phyloP scores from a whole-genome alignment of 2,329 filamentous ascomycete genomes.

The Pseudocercospora fijiensis region DNA sequence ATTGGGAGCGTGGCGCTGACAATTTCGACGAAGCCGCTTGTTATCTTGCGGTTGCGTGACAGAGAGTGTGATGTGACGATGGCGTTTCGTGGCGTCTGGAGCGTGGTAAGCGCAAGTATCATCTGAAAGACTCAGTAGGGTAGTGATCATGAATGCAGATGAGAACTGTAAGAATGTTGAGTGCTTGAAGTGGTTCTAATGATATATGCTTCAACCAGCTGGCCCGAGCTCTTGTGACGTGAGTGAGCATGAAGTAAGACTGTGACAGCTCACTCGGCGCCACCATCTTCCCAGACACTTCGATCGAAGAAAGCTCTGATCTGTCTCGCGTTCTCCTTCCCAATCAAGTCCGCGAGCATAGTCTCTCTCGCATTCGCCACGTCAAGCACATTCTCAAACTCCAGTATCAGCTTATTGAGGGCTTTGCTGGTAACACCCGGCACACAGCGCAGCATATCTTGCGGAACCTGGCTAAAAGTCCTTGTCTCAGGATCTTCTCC shows the following conservation, averaged over 20 bases:
- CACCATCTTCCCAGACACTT: conserved; percentile 54
- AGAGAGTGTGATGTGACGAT: too few relatives aligned
- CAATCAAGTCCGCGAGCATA: conserved; percentile 72
- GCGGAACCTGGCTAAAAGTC: conserved; percentile 77
- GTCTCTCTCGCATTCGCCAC: conserved; percentile 80
- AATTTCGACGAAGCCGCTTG: too few relatives aligned
- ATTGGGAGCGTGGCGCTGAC: too few relatives aligned
- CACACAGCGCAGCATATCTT: conserved; percentile 84
- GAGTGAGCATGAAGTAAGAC: not conserved
- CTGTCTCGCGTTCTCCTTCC: conserved; percentile 71
- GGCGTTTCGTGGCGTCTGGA: too few relatives aligned
- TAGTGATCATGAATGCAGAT: too few relatives aligned
- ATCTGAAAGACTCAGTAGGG: too few relatives aligned
- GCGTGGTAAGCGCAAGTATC: too few relatives aligned
- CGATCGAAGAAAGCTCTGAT: conserved; percentile 79
- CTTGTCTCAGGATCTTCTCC: conserved; percentile 57
- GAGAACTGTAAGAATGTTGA: too few relatives aligned
- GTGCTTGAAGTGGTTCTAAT: too few relatives aligned
- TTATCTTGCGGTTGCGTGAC: too few relatives aligned
- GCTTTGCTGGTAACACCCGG: conserved; percentile 83
- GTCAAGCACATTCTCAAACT: conserved; percentile 73
- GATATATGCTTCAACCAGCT: too few relatives aligned
- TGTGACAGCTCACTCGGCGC: conserved; percentile 23
- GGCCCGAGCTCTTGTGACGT: too few relatives aligned
- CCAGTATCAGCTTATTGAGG: conserved; percentile 67